phyloP scores from a whole-genome alignment of 306 rosid genomes.

The Cicer bijugum region DNA sequence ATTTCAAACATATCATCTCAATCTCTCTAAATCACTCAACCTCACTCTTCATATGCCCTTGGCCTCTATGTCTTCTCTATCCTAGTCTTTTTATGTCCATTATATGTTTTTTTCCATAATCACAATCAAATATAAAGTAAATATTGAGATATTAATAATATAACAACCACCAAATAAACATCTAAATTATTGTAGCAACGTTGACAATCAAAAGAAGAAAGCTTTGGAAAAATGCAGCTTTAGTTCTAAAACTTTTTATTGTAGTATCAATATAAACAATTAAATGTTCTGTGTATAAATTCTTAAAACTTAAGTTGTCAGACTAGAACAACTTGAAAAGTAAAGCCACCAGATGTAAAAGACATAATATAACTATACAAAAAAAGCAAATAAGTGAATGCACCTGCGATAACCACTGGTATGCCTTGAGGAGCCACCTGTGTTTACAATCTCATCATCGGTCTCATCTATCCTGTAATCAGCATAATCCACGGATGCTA shows the following conservation, averaged over 20 bases:
- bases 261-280: background rate
- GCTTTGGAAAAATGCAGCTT: background rate
- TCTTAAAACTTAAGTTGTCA: background rate
- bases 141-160: background rate
- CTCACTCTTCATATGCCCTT: background rate
- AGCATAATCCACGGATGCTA: slow-evolving; percentile 68
- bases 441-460: slow-evolving; percentile 70
- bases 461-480: slow-evolving; percentile 75
- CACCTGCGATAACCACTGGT: slow-evolving; percentile 77
- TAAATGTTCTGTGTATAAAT: background rate
- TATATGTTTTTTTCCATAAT: background rate
- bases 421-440: slow-evolving; percentile 65
- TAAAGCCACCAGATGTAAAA: slow-evolving; percentile 11
- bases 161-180: background rate
- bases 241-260: background rate
- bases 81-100: background rate
- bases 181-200: background rate
- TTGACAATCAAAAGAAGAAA: background rate
- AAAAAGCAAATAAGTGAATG: slow-evolving; percentile 23
- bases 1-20: background rate
- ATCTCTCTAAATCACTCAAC: background rate
- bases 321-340: slow-evolving; percentile 11
- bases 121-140: background rate
- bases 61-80: slow-evolving; percentile 2
- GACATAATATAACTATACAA: background rate